These are phyloP conservation scores for Alternaria conjuncta DNA, from an alignment of 2,329 filamentous ascomycete genomes.

Conservation along the genomic window DNA sequence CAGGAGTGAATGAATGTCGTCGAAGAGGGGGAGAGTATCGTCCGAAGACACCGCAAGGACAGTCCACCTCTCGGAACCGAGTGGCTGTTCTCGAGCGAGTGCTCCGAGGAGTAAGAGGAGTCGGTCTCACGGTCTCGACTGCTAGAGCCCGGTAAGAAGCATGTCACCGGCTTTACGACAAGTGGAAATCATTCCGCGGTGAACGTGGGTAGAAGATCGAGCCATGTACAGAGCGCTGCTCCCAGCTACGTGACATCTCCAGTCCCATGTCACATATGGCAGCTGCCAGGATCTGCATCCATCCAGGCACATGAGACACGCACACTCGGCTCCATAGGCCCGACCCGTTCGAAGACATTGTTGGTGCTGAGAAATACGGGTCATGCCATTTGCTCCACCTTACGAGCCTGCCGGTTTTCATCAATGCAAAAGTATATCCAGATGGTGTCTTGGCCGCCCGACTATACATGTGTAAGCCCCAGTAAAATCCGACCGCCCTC, in stretches of 20 bases:
- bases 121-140: neutral
- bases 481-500: neutral
- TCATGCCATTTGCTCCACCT: constrained; percentile 5
- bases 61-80: neutral
- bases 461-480: neutral
- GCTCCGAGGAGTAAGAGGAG: neutral
- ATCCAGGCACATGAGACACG: neutral
- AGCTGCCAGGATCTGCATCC: neutral
- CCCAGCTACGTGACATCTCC: neutral
- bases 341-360: constrained; percentile 1
- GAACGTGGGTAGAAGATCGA: neutral
- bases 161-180: neutral
- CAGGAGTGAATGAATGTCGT: neutral
- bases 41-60: neutral
- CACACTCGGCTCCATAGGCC: constrained; percentile 4
- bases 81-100: neutral
- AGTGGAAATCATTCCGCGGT: neutral
- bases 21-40: neutral
- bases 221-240: neutral
- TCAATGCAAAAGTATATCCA: neutral
- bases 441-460: constrained; percentile 4
- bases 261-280: neutral
- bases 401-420: neutral
- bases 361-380: constrained; percentile 2
- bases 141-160: neutral